phyloP scores from a whole-genome alignment of 805 yeast species.

The Naumovozyma castellii region DNA sequence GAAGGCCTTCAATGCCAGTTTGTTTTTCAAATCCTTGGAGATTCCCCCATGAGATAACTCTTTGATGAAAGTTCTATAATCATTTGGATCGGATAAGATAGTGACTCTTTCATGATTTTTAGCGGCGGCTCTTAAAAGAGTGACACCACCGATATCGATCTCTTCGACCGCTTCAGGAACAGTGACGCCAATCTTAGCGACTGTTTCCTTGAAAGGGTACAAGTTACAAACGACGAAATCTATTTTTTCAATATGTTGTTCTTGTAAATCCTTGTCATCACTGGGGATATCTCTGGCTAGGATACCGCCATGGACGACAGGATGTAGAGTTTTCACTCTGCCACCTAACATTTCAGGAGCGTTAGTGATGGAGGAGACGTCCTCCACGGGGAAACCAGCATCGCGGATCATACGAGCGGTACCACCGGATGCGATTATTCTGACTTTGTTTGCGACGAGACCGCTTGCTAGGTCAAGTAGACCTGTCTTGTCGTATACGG shows the following conservation, averaged over 20 bases:
- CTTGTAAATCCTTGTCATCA: slow-evolving; percentile 77
- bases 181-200: slow-evolving; percentile 88
- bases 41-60: slow-evolving; percentile 70
- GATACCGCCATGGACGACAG: slow-evolving; percentile 97
- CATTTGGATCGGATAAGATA: slow-evolving; percentile 86
- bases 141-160: slow-evolving; percentile 96
- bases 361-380: slow-evolving; percentile 86
- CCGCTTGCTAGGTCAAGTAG: slow-evolving; percentile 92
- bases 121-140: slow-evolving; percentile 95
- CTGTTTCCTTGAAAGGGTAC: slow-evolving; percentile 96
- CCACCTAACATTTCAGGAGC: slow-evolving; percentile 99
- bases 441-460: slow-evolving; percentile 72
- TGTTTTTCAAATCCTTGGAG: slow-evolving; percentile 62
- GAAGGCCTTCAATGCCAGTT: slow-evolving; percentile 87
- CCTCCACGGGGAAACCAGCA: slow-evolving; percentile 96
- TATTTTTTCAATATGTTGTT: slow-evolving; percentile 87
- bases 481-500: slow-evolving; percentile 96
- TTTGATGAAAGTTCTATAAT: slow-evolving; percentile 75
- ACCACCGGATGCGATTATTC: slow-evolving; percentile 94
- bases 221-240: slow-evolving; percentile 95
- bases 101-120: slow-evolving; percentile 95
- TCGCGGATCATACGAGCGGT: slow-evolving; percentile 89
- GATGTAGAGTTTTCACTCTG: slow-evolving; percentile 94
- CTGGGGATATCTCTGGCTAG: slow-evolving; percentile 84
- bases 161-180: slow-evolving; percentile 97